Evolutionary conservation across 805 yeast species (phyloP).

Genomic region (Komagataella populi): DNA sequence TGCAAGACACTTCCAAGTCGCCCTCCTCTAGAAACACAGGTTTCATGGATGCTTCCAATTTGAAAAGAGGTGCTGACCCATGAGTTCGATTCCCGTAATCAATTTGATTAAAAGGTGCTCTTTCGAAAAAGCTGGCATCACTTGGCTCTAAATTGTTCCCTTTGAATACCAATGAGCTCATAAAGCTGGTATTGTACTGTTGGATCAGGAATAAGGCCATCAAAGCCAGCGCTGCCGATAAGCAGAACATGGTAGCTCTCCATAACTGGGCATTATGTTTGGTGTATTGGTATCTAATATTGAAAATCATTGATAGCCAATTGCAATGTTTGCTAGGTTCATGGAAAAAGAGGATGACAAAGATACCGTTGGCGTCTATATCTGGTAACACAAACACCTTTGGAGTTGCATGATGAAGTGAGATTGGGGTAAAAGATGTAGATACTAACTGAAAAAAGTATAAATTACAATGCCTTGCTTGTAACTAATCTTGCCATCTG

Average conservation of each 20-base stretch:
- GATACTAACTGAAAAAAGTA: not conserved
- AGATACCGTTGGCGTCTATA: not conserved
- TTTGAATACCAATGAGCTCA: not conserved
- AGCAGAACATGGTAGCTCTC: not conserved
- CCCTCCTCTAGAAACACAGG: constrained; percentile 6
- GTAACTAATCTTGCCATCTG: not conserved
- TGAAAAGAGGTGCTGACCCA: constrained; percentile 1
- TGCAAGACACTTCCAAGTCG: constrained; percentile 4
- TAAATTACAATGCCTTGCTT: not conserved
- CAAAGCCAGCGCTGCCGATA: not conserved
- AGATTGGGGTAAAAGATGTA: not conserved
- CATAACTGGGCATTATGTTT: not conserved
- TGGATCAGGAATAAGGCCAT: not conserved
- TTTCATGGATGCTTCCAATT: constrained; percentile 3
- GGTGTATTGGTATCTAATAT: not conserved
- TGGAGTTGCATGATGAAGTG: not conserved
- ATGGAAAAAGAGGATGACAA: not conserved
- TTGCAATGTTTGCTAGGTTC: not conserved
- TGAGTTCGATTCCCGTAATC: constrained; percentile 1
- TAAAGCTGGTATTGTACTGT: not conserved
- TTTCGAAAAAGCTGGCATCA: not conserved
- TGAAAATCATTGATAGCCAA: not conserved
- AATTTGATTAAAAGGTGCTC: not conserved
- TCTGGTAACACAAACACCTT: not conserved
- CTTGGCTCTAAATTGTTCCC: not conserved